These are phyloP conservation scores for Talaromyces rugulosus DNA, from an alignment of 2,329 filamentous ascomycete genomes.

Conservation along the genomic window DNA sequence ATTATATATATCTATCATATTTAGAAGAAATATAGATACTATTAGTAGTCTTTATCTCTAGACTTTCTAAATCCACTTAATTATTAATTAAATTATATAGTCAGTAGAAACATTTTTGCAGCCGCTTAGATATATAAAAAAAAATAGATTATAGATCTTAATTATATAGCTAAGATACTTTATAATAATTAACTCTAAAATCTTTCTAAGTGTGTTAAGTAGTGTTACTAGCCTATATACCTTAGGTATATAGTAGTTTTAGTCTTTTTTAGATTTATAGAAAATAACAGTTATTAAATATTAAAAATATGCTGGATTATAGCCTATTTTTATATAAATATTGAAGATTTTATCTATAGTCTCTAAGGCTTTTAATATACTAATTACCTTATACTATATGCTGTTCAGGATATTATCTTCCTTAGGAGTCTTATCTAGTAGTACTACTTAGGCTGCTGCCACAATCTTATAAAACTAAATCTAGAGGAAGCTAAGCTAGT, in stretches of 20 bases:
- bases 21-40: not conserved
- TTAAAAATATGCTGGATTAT: not conserved
- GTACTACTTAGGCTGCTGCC: no score
- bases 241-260: slow-evolving; percentile 1
- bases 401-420: not conserved
- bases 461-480: not conserved
- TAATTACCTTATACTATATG: not conserved
- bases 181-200: slow-evolving; percentile 1
- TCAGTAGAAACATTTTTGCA: not conserved
- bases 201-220: not conserved
- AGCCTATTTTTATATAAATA: not conserved
- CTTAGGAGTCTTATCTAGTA: not conserved
- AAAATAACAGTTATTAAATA: not conserved
- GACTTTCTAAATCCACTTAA: not conserved
- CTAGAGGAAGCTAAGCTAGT: not conserved
- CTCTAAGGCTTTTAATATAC: not conserved
- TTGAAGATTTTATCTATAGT: not conserved
- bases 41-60: not conserved
- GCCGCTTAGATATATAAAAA: not conserved
- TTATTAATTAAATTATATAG: not conserved
- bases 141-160: not conserved
- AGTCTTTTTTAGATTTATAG: not conserved
- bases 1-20: not conserved
- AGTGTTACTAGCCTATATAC: not conserved
- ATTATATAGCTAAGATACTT: not conserved